A percentile compares a stretch with the other conserved stretches of the same genome.
Conservation (phyloP, 192 early-diverging fungal genomes). For the Coemansia sp. region DNA sequence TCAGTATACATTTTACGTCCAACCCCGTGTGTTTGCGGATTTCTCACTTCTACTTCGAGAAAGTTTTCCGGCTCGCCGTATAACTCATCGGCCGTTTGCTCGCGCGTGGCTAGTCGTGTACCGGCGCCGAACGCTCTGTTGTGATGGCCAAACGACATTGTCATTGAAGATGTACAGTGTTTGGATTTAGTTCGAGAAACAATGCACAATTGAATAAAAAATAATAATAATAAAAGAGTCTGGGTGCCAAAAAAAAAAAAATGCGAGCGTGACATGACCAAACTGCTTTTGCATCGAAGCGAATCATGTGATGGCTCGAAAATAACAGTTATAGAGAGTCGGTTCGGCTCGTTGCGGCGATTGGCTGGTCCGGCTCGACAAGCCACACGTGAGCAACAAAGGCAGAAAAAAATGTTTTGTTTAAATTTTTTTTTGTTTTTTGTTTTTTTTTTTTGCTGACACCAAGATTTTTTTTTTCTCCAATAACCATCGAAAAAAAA, state of each 20-base stretch:
- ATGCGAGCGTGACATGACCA: too few relatives aligned
- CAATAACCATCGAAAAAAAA: neutral
- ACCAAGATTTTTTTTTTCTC: too few relatives aligned
- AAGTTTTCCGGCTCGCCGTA: slow-evolving; percentile 98
- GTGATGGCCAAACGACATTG: slow-evolving; percentile 13
- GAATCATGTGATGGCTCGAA: too few relatives aligned
- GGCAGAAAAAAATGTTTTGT: too few relatives aligned
- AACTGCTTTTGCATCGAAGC: too few relatives aligned
- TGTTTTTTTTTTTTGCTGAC: neutral
- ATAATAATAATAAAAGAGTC: neutral
- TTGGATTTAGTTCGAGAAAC: too few relatives aligned
- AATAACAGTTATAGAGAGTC: too few relatives aligned
- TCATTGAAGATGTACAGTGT: neutral
- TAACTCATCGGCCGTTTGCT: slow-evolving; percentile 41
- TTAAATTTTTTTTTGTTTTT: too few relatives aligned
- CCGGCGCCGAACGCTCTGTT: slow-evolving; percentile 25
- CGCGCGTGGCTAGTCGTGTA: slow-evolving; percentile 32
- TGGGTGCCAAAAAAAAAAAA: neutral
- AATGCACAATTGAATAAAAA: neutral
- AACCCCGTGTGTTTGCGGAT: slow-evolving; percentile 81
- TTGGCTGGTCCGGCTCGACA: neutral
- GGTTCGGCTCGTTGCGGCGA: neutral
- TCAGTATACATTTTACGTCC: slow-evolving; percentile 89
- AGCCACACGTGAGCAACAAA: neutral
- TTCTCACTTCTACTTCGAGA: slow-evolving; percentile 90